phyloP scores from a whole-genome alignment of 306 rosid genomes.

The Albizia julibrissin region DNA sequence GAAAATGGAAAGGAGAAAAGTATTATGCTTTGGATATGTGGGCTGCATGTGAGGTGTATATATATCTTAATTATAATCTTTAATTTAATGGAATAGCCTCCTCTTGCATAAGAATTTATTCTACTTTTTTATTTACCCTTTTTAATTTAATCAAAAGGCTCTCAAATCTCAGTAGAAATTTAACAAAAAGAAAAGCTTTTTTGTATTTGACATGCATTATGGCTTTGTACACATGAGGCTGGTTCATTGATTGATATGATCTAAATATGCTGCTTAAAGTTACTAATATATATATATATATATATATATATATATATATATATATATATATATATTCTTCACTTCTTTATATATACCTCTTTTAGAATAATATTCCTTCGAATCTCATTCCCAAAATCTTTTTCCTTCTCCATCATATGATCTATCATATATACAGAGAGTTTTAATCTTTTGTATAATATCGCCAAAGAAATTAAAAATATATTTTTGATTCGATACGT shows the following conservation, averaged over 20 bases:
- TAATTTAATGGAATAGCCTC: slow-evolving; percentile 1
- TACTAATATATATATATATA: neutral
- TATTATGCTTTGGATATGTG: neutral
- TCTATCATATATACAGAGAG: neutral
- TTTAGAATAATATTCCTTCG: slow-evolving; percentile 26
- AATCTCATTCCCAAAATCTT: neutral
- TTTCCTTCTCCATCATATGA: neutral
- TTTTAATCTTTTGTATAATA: too few relatives aligned
- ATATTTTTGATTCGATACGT: too few relatives aligned
- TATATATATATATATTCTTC: neutral
- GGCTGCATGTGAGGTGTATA: neutral
- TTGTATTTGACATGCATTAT: neutral
- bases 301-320: too few relatives aligned
- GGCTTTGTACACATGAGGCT: neutral
- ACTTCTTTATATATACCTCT: slow-evolving; percentile 22
- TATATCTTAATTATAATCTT: slow-evolving; percentile 27
- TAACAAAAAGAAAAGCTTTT: neutral
- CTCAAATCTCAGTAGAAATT: neutral
- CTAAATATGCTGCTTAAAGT: neutral
- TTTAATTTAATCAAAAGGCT: neutral
- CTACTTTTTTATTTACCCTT: neutral
- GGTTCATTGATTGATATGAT: neutral
- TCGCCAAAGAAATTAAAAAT: too few relatives aligned
- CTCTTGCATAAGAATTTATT: slow-evolving; percentile 32
- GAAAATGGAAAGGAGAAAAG: slow-evolving; percentile 21